phyloP scores from a whole-genome alignment of 768 basidiomycete species.

The Rhizopogon roseolus region DNA sequence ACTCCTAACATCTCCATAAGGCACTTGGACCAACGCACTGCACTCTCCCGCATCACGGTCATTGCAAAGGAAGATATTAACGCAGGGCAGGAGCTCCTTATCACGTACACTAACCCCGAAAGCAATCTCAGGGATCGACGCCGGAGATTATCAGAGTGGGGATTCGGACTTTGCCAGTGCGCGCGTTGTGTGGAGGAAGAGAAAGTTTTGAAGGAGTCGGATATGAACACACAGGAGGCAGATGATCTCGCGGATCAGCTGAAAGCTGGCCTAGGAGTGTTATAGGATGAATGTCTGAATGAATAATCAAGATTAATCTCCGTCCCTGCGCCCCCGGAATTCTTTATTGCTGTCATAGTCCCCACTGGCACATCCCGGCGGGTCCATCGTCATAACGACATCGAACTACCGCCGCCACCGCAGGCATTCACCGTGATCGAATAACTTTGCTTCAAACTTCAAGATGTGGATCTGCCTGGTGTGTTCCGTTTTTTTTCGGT shows the following conservation, averaged over 20 bases:
- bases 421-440: not conserved
- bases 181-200: conserved; percentile 62
- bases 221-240: conserved; percentile 17
- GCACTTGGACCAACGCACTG: conserved; percentile 64
- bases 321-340: not conserved
- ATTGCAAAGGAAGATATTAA: conserved; percentile 62
- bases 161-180: conserved; percentile 69
- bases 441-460: not conserved
- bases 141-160: conserved; percentile 61
- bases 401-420: too few species aligned
- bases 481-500: not conserved
- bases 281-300: conserved; percentile 10
- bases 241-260: conserved; percentile 55
- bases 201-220: conserved; percentile 17
- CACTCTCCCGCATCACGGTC: conserved; percentile 71
- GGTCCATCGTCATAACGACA: not conserved
- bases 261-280: conserved; percentile 59
- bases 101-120: conserved; percentile 74
- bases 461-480: not conserved
- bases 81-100: conserved; percentile 67
- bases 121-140: conserved; percentile 37
- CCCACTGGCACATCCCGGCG: too few species aligned
- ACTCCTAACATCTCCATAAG: conserved; percentile 74
- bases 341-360: too few species aligned
- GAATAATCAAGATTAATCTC: not conserved